These are phyloP conservation scores for Schizothecium vesticola DNA, from an alignment of 495 filamentous ascomycete species.

Conservation along the genomic window DNA sequence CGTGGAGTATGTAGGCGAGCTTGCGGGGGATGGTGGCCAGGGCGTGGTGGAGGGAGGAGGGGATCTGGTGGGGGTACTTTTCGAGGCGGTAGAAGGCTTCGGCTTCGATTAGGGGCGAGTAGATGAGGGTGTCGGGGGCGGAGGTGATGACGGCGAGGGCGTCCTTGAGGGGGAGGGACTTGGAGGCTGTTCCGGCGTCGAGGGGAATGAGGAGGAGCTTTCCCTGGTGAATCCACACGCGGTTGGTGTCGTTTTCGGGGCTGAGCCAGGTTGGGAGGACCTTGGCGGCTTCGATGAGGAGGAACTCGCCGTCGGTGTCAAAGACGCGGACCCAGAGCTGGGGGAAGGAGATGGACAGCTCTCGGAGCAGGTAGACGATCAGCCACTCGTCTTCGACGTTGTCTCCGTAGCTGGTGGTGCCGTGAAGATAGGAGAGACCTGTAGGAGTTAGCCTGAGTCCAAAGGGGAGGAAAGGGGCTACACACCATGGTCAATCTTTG, in stretches of 20 bases:
- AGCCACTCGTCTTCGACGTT: slow-evolving; percentile 97
- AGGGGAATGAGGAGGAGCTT: slow-evolving; percentile 69
- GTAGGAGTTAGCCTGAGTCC: neutral
- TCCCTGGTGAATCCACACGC: slow-evolving; percentile 76
- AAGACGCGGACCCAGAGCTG: slow-evolving; percentile 76
- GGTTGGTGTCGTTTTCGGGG: slow-evolving; percentile 80
- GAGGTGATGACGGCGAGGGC: slow-evolving; percentile 53
- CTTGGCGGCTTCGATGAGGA: slow-evolving; percentile 90
- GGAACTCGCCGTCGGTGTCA: slow-evolving; percentile 91
- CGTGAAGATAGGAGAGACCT: slow-evolving; percentile 53
- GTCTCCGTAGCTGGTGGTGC: slow-evolving; percentile 81
- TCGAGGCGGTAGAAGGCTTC: slow-evolving; percentile 85
- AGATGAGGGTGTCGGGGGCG: slow-evolving; percentile 50
- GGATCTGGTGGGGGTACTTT: slow-evolving; percentile 73
- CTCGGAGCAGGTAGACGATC: slow-evolving; percentile 83
- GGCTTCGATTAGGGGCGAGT: slow-evolving; percentile 66
- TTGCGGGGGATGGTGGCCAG: slow-evolving; percentile 70
- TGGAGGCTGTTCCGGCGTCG: slow-evolving; percentile 23
- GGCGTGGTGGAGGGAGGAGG: slow-evolving; percentile 64
- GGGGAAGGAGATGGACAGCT: slow-evolving; percentile 65
- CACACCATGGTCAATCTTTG: slow-evolving; percentile 55
- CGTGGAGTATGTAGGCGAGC: slow-evolving; percentile 73
- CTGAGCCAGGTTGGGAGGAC: slow-evolving; percentile 84
- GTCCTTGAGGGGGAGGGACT: slow-evolving; percentile 52
- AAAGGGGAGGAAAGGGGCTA: neutral